phyloP scores from a whole-genome alignment of 2,329 filamentous ascomycete genomes.

The Cadophora gregata region DNA sequence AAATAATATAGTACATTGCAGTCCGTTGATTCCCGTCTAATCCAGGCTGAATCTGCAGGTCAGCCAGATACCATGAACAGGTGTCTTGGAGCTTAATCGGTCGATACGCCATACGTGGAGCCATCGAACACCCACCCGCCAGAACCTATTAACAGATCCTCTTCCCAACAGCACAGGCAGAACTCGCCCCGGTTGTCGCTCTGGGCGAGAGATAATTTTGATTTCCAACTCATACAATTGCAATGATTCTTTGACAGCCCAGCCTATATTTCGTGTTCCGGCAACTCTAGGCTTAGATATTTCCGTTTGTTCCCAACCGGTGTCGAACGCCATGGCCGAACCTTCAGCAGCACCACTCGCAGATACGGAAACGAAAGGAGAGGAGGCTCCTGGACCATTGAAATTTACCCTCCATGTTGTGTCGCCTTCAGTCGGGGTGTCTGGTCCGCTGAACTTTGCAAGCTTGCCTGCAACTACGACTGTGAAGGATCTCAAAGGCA shows the following conservation, averaged over 20 bases:
- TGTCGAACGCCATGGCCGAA: conserved; percentile 33
- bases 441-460: conserved; percentile 56
- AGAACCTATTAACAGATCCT: too few species aligned
- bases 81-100: background rate
- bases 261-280: background rate
- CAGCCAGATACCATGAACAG: background rate
- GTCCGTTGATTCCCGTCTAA: background rate
- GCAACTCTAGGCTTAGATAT: background rate
- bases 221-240: background rate
- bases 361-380: conserved; percentile 32
- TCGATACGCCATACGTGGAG: conserved; percentile 13
- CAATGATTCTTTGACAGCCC: conserved; percentile 13
- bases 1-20: background rate
- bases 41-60: background rate
- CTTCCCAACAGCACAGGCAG: background rate
- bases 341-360: conserved; percentile 21
- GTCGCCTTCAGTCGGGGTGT: conserved; percentile 62
- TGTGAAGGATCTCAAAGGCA: conserved; percentile 62
- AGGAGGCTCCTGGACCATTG: conserved; percentile 34
- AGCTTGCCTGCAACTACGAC: conserved; percentile 57
- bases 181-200: background rate
- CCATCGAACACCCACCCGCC: background rate
- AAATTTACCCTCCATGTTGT: conserved; percentile 63
- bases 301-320: conserved; percentile 7
- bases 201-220: background rate